phyloP scores from a whole-genome alignment of 306 rosid species.

The Nissolia schottii region DNA sequence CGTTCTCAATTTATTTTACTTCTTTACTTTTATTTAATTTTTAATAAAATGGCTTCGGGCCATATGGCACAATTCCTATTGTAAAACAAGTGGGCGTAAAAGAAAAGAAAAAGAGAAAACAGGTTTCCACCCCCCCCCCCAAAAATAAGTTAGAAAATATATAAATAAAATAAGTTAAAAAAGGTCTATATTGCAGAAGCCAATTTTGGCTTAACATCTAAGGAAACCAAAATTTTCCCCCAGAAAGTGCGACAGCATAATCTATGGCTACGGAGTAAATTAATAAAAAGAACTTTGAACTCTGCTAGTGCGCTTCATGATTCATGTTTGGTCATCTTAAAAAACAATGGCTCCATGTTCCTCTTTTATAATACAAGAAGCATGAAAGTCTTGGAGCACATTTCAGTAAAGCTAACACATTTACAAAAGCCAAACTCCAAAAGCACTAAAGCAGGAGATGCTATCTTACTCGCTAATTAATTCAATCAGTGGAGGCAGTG shows the following conservation, averaged over 20 bases:
- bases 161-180: not conserved
- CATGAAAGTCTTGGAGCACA: conserved; percentile 24
- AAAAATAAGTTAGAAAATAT: too few species aligned
- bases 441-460: conserved; percentile 21
- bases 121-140: too few species aligned
- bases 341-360: not conserved
- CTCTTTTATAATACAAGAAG: conserved; percentile 8
- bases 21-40: too few species aligned
- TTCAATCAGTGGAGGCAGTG: conserved; percentile 46
- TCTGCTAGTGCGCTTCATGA: not conserved
- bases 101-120: not conserved
- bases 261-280: not conserved
- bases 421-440: conserved; percentile 10
- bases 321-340: not conserved
- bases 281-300: not conserved
- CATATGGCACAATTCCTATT: too few species aligned
- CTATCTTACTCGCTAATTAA: conserved; percentile 31
- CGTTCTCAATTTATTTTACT: too few species aligned
- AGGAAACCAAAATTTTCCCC: not conserved
- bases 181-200: not conserved
- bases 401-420: not conserved
- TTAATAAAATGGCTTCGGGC: too few species aligned
- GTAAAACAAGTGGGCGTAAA: not conserved
- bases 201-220: not conserved
- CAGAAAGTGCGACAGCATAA: not conserved